Conservation (phyloP, 306 rosid genomes). For the Glycyrrhiza uralensis region DNA sequence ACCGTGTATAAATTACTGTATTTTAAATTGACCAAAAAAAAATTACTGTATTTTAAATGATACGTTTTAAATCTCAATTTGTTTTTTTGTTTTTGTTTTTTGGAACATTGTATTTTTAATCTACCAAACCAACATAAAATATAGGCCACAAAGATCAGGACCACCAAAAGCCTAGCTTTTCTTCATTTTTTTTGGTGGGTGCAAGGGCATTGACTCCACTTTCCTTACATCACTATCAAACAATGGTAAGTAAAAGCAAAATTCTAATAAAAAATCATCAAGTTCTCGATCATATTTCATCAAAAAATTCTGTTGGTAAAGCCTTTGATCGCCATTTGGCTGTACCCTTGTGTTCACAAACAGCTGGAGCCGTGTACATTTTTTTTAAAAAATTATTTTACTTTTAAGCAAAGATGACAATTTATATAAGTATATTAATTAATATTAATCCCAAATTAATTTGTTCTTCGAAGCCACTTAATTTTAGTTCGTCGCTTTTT, state of each 20-base stretch:
- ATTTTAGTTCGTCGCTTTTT: conserved; percentile 46
- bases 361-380: conserved; percentile 29
- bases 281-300: conserved; percentile 13
- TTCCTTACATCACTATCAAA: conserved; percentile 31
- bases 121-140: conserved; percentile 20
- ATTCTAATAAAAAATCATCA: conserved; percentile 36
- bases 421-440: no score
- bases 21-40: background rate
- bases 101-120: background rate
- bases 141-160: conserved; percentile 3
- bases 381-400: background rate
- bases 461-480: conserved; percentile 58
- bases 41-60: no score
- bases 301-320: conserved; percentile 41
- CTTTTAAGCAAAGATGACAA: conserved; percentile 57
- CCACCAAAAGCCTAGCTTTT: conserved; percentile 37
- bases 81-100: background rate
- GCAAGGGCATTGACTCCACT: conserved; percentile 53
- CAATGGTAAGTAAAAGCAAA: conserved; percentile 10
- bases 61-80: no score
- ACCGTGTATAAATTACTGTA: background rate
- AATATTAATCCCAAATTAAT: conserved; percentile 6
- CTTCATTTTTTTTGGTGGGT: no score
- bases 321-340: conserved; percentile 47
- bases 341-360: background rate